These are phyloP conservation scores for Talaromyces pinophilus DNA, from an alignment of 2,329 filamentous ascomycete species.

Conservation along the genomic window DNA sequence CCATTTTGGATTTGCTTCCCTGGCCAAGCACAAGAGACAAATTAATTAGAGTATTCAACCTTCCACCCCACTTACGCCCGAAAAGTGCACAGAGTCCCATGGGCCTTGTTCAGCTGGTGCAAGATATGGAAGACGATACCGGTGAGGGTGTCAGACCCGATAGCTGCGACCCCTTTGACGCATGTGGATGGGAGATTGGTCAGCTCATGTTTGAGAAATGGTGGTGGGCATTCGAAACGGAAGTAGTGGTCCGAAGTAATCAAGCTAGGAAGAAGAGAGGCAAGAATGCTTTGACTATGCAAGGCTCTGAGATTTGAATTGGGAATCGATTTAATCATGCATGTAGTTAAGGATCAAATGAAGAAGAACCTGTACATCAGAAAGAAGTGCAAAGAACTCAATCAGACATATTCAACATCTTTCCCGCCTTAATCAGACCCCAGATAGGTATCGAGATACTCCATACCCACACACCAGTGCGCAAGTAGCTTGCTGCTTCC, in stretches of 20 bases:
- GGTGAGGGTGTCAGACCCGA: constrained; percentile 56
- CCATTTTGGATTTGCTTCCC: constrained; percentile 59
- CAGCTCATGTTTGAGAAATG: constrained; percentile 60
- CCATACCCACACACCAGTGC: constrained; percentile 37
- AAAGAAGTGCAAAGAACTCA: not conserved
- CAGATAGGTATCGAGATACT: constrained; percentile 37
- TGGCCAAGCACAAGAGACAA: constrained; percentile 59
- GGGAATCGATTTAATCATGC: not conserved
- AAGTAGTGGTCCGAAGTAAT: constrained; percentile 58
- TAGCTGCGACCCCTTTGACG: constrained; percentile 53
- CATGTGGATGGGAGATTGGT: constrained; percentile 58
- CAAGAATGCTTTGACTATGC: constrained; percentile 42
- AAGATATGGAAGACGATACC: constrained; percentile 58
- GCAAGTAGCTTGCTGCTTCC: constrained; percentile 36
- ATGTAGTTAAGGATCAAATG: not conserved
- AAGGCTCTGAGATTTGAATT: not conserved
- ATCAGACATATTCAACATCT: constrained; percentile 19
- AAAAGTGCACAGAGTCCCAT: constrained; percentile 49
- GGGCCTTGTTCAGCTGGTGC: constrained; percentile 55
- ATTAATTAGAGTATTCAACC: constrained; percentile 54
- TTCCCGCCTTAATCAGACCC: constrained; percentile 35
- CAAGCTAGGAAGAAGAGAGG: constrained; percentile 43
- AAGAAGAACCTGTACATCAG: not conserved
- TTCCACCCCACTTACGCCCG: constrained; percentile 54
- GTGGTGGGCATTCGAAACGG: constrained; percentile 62